Percentiles rank a stretch among this genome's conserved stretches.
Evolutionary conservation across 129 eudicot species (phyloP).

Genomic region (Ambrosia artemisiifolia): DNA sequence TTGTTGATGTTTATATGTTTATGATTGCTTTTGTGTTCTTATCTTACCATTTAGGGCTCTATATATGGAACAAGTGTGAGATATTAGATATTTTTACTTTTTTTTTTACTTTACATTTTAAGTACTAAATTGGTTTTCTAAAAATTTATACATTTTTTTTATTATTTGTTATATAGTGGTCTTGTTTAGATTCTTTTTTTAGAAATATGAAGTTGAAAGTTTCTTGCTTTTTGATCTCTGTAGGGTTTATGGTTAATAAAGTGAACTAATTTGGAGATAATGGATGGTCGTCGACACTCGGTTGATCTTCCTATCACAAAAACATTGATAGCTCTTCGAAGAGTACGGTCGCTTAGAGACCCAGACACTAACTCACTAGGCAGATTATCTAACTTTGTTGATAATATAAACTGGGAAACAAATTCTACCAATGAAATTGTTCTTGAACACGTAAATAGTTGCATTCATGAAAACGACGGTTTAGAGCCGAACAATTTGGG

Average conservation of each 20-base stretch:
- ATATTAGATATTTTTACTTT: not conserved
- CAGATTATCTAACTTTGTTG: slow-evolving; percentile 57
- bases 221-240: slow-evolving; percentile 21
- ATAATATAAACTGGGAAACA: slow-evolving; percentile 81
- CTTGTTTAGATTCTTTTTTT: slow-evolving; percentile 17
- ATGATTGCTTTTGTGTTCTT: not conserved
- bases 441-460: slow-evolving; percentile 48
- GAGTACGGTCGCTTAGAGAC: slow-evolving; percentile 96
- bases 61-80: not conserved
- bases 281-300: slow-evolving; percentile 93
- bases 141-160: not conserved
- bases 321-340: slow-evolving; percentile 77
- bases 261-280: slow-evolving; percentile 18
- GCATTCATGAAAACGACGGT: slow-evolving; percentile 14
- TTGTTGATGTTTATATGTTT: slow-evolving; percentile 22
- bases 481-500: slow-evolving; percentile 29
- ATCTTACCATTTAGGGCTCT: slow-evolving; percentile 3
- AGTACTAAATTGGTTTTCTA: slow-evolving; percentile 9
- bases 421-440: slow-evolving; percentile 57
- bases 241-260: slow-evolving; percentile 18
- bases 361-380: slow-evolving; percentile 84
- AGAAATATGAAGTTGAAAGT: slow-evolving; percentile 15
- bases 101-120: not conserved
- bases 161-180: slow-evolving; percentile 3
- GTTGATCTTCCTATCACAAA: slow-evolving; percentile 86